These are phyloP conservation scores for Exserohilum rostratum DNA, from an alignment of 2,329 filamentous ascomycete species.

Conservation along the genomic window DNA sequence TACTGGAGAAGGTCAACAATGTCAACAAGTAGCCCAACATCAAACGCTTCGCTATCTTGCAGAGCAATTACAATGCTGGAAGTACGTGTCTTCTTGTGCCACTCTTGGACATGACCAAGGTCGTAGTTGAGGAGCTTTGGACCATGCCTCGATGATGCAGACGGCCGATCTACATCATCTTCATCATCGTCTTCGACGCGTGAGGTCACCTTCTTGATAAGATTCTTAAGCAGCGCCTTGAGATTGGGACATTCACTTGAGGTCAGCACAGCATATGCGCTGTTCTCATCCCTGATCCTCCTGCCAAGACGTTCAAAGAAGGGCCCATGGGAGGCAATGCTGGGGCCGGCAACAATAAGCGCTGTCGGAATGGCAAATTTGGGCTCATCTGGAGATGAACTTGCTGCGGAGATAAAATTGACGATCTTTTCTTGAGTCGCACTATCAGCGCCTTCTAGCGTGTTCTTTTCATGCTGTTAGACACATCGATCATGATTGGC, in stretches of 20 bases:
- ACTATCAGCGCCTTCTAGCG: conserved; percentile 50
- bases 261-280: conserved; percentile 69
- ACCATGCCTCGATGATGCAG: conserved; percentile 53
- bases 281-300: conserved; percentile 50
- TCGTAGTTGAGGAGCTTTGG: conserved; percentile 78
- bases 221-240: conserved; percentile 73
- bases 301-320: conserved; percentile 72
- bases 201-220: conserved; percentile 70
- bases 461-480: conserved; percentile 34
- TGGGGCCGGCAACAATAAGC: conserved; percentile 78
- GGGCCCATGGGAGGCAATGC: conserved; percentile 74
- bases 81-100: conserved; percentile 60
- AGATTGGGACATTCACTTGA: conserved; percentile 76
- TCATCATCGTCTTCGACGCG: conserved; percentile 64
- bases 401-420: conserved; percentile 46
- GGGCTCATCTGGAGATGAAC: conserved; percentile 24
- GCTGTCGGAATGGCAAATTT: conserved; percentile 66
- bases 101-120: conserved; percentile 70
- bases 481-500: not conserved
- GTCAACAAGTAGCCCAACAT: conserved; percentile 73
- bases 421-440: conserved; percentile 47
- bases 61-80: conserved; percentile 73
- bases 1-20: conserved; percentile 72
- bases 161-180: conserved; percentile 28
- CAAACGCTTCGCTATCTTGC: conserved; percentile 83